Evolutionary conservation across 352 stramenopile species (phyloP).

Genomic region (Globisporangium solare): DNA sequence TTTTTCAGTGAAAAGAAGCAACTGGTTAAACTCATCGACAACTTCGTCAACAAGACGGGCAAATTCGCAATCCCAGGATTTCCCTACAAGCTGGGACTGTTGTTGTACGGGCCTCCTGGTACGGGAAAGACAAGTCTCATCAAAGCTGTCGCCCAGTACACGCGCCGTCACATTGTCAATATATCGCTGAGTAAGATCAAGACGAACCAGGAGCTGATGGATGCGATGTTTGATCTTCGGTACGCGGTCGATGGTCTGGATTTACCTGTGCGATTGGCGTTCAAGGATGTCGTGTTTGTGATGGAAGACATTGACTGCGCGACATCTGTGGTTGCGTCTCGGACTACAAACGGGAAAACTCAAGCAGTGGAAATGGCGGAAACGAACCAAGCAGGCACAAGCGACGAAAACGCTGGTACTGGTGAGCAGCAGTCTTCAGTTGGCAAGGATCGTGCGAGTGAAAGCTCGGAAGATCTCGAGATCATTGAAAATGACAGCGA

Average conservation of each 20-base stretch:
- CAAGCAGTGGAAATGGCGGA: neutral
- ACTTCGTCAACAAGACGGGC: conserved; percentile 61
- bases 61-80: conserved; percentile 88
- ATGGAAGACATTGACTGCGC: conserved; percentile 89
- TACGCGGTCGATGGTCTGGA: conserved; percentile 60
- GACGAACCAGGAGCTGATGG: conserved; percentile 80
- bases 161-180: conserved; percentile 70
- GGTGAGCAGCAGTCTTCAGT: conserved; percentile 19
- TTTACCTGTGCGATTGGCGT: conserved; percentile 56
- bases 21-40: conserved; percentile 66
- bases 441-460: conserved; percentile 11
- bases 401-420: conserved; percentile 23
- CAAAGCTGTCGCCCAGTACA: conserved; percentile 82
- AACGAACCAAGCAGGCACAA: neutral
- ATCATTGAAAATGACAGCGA: neutral
- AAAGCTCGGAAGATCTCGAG: conserved; percentile 2
- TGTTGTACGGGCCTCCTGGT: conserved; percentile 85
- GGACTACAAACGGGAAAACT: conserved; percentile 11
- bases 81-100: conserved; percentile 84
- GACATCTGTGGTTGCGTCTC: conserved; percentile 64
- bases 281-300: conserved; percentile 88
- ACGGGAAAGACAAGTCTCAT: conserved; percentile 91
- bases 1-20: conserved; percentile 84
- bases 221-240: conserved; percentile 77
- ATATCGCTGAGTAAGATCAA: conserved; percentile 73